Base-by-base conservation (phyloP, 2,329 filamentous ascomycete species). In the Ophiostoma sp. region DNA sequence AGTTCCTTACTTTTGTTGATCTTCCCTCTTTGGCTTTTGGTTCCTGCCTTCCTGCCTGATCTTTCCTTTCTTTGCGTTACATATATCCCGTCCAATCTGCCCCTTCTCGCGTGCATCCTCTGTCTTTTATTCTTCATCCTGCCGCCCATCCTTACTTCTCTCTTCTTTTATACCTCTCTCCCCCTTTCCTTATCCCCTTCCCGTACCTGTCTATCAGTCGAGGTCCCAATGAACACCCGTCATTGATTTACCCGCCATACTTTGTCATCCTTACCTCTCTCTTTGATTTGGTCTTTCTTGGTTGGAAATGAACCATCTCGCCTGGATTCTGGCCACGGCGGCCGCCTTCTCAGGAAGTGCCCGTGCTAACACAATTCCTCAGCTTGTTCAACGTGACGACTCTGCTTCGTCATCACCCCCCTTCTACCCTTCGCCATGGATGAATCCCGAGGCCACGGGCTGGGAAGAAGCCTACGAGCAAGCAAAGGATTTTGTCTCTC, bases 341-440 rank as follows among this genome's bases (percentile, higher is more conserved):
- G 69, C 67, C 20, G 57, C 33, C 1, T 41, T 70, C 6, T 36
- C 17, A 35, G 69, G 62, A 54, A 70, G 71, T n/a, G n/a, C 69
- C 3, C 54, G 33, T 70, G 73, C 76, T 76, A 72, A 75, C 73
- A 54, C 52, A 1, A 1, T 35, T 48, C 73, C 62, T 27, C 60
- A 4, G 8, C 39, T 72, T 6, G 36, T 73, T n/a, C 33, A 74
- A 74, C 72, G 74, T 73, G 67, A 60, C 52, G 69, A 4, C 13
- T 41, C 60, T 48, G 44, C 33, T 7, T 81, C 17, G 27, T 31
- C 27, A 39, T 86, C 84, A 3, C 80, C 79, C 15, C 91, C 92
- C 2, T 86, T 85, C 76, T 97, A 97, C 76, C 93, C 93, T 0
- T 94, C 92, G 36, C 93, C 93, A 81, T 96, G 93, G 92, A 90